Evolutionary conservation across 768 basidiomycete genomes (phyloP).

Genomic region (Nidula microcarpa): DNA sequence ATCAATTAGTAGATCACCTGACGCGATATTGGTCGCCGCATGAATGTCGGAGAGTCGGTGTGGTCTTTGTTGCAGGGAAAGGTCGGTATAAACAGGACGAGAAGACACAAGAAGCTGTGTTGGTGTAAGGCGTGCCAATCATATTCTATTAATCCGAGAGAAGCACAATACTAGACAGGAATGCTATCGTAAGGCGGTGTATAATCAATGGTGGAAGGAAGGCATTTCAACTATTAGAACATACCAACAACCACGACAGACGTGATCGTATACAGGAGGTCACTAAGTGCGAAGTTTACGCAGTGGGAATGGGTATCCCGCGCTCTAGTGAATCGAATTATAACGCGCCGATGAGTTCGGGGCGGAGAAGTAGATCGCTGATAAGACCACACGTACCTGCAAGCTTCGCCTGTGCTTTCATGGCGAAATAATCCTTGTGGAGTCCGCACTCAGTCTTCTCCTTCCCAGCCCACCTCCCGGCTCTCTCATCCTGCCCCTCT

Average conservation of each 20-base stretch:
- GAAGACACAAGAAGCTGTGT: too few species aligned
- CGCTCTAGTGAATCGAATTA: not conserved
- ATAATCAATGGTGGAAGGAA: too few species aligned
- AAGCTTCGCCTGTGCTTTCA: slow-evolving; percentile 54
- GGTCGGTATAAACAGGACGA: too few species aligned
- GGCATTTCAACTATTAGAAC: too few species aligned
- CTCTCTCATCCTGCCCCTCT: slow-evolving; percentile 80
- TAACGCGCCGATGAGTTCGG: not conserved
- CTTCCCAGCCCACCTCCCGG: slow-evolving; percentile 88
- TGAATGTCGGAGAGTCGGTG: not conserved
- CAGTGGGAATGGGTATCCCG: not conserved
- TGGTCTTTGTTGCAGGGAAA: not conserved
- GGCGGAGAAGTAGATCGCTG: too few species aligned
- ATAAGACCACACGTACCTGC: not conserved
- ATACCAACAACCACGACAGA: too few species aligned
- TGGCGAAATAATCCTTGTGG: slow-evolving; percentile 85
- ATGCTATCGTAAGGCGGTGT: too few species aligned
- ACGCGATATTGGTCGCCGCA: not conserved
- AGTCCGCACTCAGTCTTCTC: slow-evolving; percentile 95
- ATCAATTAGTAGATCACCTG: not conserved
- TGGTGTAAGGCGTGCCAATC: not conserved
- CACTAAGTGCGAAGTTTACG: not conserved
- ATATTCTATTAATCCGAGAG: not conserved
- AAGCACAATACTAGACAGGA: not conserved
- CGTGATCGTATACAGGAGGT: not conserved